Evolutionary conservation across 164 flowering plant genomes (phyloP).

Genomic region (Protea cynaroides): DNA sequence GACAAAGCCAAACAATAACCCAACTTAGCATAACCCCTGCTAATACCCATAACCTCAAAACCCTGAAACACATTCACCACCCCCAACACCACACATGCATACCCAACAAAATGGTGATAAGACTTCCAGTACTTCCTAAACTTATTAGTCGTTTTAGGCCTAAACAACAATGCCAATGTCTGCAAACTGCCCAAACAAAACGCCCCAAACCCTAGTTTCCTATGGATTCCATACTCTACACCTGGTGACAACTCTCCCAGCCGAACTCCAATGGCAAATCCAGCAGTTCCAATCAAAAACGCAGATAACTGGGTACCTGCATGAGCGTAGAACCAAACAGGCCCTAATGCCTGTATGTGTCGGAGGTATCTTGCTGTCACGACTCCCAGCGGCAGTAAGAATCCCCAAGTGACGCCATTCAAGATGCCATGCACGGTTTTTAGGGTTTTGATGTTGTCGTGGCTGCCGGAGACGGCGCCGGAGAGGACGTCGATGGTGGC

Average conservation of each 20-base stretch:
- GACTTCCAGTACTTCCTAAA: slow-evolving; percentile 94
- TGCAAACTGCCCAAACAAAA: slow-evolving; percentile 67
- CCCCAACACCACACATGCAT: slow-evolving; percentile 79
- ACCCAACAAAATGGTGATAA: slow-evolving; percentile 97
- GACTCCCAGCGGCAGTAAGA: slow-evolving; percentile 66
- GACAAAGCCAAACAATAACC: slow-evolving; percentile 64
- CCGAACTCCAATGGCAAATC: slow-evolving; percentile 73
- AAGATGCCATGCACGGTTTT: slow-evolving; percentile 51
- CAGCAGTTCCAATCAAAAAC: slow-evolving; percentile 53
- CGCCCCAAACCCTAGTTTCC: slow-evolving; percentile 72
- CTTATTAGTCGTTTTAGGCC: slow-evolving; percentile 79
- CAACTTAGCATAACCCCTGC: slow-evolving; percentile 55
- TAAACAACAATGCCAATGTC: slow-evolving; percentile 70
- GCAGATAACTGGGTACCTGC: slow-evolving; percentile 61
- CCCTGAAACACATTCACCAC: slow-evolving; percentile 90
- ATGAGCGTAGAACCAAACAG: slow-evolving; percentile 81
- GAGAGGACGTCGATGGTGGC: slow-evolving; percentile 63
- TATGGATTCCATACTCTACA: slow-evolving; percentile 57
- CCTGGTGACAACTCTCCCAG: slow-evolving; percentile 71
- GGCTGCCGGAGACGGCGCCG: slow-evolving; percentile 26
- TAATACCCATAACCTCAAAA: slow-evolving; percentile 67
- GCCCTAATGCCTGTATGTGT: slow-evolving; percentile 54
- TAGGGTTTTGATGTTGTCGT: slow-evolving; percentile 24
- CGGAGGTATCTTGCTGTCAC: slow-evolving; percentile 75
- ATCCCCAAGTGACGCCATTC: slow-evolving; percentile 82